phyloP scores from a whole-genome alignment of 306 rosid genomes.

The Betula pendula region DNA sequence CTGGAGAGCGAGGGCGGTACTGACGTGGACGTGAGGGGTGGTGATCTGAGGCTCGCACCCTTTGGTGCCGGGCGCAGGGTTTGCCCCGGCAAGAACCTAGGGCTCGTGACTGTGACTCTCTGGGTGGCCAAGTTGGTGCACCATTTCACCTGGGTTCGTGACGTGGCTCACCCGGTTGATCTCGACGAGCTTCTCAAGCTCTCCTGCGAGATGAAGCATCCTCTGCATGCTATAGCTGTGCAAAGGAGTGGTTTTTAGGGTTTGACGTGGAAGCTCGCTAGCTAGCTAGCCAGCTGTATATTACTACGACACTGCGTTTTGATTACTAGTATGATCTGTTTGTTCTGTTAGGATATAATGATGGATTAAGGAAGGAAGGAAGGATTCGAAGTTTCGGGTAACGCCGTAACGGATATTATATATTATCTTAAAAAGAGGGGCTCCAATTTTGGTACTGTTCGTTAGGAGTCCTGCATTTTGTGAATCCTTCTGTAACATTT shows the following conservation, averaged over 20 bases:
- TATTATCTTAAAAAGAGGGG: neutral
- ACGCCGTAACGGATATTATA: too few relatives aligned
- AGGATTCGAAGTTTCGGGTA: too few relatives aligned
- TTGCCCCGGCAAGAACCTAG: conserved; percentile 57
- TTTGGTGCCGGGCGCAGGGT: conserved; percentile 64
- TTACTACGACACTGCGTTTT: too few relatives aligned
- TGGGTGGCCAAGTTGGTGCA: conserved; percentile 56
- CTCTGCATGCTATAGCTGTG: conserved; percentile 35
- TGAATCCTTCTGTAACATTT: neutral
- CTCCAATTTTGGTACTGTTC: conserved; percentile 21
- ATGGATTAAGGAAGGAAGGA: too few relatives aligned
- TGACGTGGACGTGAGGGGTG: conserved; percentile 53
- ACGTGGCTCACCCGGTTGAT: conserved; percentile 31
- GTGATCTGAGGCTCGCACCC: conserved; percentile 54
- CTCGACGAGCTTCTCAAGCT: conserved; percentile 50
- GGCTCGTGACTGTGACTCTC: conserved; percentile 40
- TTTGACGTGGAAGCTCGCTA: too few relatives aligned
- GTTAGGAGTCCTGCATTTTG: neutral
- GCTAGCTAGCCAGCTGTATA: too few relatives aligned
- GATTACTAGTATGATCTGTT: too few relatives aligned
- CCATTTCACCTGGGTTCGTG: conserved; percentile 39
- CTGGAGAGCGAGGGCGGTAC: conserved; percentile 28
- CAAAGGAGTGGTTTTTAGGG: neutral
- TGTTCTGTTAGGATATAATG: too few relatives aligned
- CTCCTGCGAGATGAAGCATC: conserved; percentile 57